Evolutionary conservation across 257 asterid species (phyloP).

Genomic region (Salvia splendens): DNA sequence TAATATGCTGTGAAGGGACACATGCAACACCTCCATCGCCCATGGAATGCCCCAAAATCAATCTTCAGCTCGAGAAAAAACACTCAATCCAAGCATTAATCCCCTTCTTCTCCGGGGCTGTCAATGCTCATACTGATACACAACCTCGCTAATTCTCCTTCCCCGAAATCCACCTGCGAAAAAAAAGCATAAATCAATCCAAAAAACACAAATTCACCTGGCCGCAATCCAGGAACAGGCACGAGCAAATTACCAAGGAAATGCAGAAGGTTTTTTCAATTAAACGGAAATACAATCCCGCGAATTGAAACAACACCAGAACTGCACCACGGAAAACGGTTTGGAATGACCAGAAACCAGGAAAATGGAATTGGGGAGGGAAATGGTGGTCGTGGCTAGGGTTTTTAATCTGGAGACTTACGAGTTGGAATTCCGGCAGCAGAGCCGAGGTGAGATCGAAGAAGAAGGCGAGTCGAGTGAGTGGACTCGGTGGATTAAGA

Average conservation of each 20-base stretch:
- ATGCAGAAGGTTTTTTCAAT: constrained; percentile 41
- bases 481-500: constrained; percentile 32
- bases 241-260: constrained; percentile 12
- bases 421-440: constrained; percentile 45
- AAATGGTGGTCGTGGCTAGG: constrained; percentile 43
- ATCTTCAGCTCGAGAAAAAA: constrained; percentile 31
- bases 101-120: constrained; percentile 75
- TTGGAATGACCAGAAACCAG: constrained; percentile 3
- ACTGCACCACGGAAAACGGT: constrained; percentile 7
- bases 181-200: constrained; percentile 19
- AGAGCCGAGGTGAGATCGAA: constrained; percentile 46
- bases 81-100: constrained; percentile 50
- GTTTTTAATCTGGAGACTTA: constrained; percentile 62
- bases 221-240: constrained; percentile 39
- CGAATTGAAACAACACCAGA: constrained; percentile 24
- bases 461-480: constrained; percentile 36
- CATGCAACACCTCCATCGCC: constrained; percentile 99
- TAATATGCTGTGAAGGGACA: constrained; percentile 81
- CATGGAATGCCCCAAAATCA: constrained; percentile 73
- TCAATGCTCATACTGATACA: constrained; percentile 74
- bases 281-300: constrained; percentile 6
- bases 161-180: constrained; percentile 37
- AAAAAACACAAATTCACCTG: constrained; percentile 32
- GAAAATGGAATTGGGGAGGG: constrained; percentile 10
- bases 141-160: constrained; percentile 36